phyloP scores from a whole-genome alignment of 2,329 filamentous ascomycete genomes.

The Hysterium pulicare region DNA sequence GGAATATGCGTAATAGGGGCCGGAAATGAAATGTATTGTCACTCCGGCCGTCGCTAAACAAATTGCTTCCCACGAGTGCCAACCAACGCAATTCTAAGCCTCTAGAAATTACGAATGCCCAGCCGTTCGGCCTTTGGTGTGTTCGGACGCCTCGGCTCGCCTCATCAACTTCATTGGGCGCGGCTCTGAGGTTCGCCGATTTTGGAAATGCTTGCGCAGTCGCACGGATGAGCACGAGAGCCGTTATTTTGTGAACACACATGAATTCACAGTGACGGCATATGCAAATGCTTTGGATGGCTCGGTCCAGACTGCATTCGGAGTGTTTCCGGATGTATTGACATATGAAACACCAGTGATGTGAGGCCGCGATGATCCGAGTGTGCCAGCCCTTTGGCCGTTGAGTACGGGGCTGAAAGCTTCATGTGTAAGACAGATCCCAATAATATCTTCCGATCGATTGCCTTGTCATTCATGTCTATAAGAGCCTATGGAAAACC shows the following conservation, averaged over 20 bases:
- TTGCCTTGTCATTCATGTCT: background rate
- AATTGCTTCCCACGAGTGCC: conserved; percentile 1
- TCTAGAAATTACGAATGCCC: conserved; percentile 12
- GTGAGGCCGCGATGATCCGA: too few species aligned
- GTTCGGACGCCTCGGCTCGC: background rate
- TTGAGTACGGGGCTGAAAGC: too few species aligned
- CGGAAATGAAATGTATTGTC: conserved; percentile 31
- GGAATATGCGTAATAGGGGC: conserved; percentile 11
- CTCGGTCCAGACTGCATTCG: too few species aligned
- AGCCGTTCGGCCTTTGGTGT: background rate
- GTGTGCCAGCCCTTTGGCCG: too few species aligned
- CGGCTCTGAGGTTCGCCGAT: background rate
- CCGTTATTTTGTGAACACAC: too few species aligned
- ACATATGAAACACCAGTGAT: too few species aligned
- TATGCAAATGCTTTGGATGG: too few species aligned
- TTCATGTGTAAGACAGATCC: too few species aligned
- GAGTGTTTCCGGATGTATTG: too few species aligned
- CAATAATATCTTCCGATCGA: background rate
- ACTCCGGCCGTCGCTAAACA: conserved; percentile 19
- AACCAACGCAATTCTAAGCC: conserved; percentile 15
- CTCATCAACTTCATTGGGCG: too few species aligned
- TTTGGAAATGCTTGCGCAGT: background rate
- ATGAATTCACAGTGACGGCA: too few species aligned
- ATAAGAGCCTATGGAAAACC: conserved; percentile 3
- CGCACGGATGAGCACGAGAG: too few species aligned